These are phyloP conservation scores for Scopulariopsis brevicaulis DNA, from an alignment of 2,329 filamentous ascomycete species.

Conservation along the genomic window DNA sequence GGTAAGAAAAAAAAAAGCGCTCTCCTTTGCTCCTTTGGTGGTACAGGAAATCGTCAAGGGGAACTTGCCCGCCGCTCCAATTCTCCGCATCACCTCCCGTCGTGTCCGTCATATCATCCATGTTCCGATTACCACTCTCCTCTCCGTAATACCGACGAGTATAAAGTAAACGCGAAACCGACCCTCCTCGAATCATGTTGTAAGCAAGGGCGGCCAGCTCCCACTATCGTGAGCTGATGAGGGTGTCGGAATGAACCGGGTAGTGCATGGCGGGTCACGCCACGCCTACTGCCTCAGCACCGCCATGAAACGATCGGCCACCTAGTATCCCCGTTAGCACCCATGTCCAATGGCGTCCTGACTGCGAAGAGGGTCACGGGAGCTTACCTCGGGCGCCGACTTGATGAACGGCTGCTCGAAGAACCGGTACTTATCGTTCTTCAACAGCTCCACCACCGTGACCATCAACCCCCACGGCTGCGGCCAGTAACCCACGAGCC, in stretches of 20 bases:
- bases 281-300: slow-evolving; percentile 10
- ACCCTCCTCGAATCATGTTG: not conserved
- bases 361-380: not conserved
- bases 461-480: slow-evolving; percentile 94
- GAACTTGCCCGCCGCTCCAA: not conserved
- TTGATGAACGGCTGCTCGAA: slow-evolving; percentile 92
- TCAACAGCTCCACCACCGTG: slow-evolving; percentile 78
- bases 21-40: not conserved
- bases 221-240: not conserved
- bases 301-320: slow-evolving; percentile 19
- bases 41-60: not conserved
- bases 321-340: slow-evolving; percentile 9
- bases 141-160: not conserved
- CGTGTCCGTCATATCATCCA: not conserved
- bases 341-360: not conserved
- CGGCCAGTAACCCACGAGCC: slow-evolving; percentile 77
- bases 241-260: not conserved
- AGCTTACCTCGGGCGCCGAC: slow-evolving; percentile 67
- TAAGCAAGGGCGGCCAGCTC: not conserved
- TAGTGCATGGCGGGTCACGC: not conserved
- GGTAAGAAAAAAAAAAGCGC: not conserved
- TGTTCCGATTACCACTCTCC: not conserved
- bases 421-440: slow-evolving; percentile 84
- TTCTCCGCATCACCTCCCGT: not conserved
- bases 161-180: not conserved